Evolutionary conservation across 2,329 filamentous ascomycete genomes (phyloP), one percentile per base, ranked within the genome.

Genomic region (Epichloe baconii): DNA sequence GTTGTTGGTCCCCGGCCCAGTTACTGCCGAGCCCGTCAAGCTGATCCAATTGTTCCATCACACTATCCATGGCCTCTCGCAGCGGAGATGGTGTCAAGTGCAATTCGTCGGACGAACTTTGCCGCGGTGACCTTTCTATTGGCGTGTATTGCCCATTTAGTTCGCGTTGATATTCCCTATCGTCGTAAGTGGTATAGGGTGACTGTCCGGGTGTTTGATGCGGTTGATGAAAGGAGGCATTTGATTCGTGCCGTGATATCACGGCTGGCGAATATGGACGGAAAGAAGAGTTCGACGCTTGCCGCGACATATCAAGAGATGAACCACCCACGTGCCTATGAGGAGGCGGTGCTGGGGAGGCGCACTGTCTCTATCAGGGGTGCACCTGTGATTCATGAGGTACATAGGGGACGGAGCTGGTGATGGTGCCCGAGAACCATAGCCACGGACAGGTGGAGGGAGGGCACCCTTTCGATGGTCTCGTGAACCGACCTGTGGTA

Each of bases 41-140:
- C 54, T 90, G 89, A 62, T 95, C 85, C 43, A 98, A 69, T 51
- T 93, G 94, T 57, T 93, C 88, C 81, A 97, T 96, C 4, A 98
- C 90, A 66, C 94, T 91, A 62, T 97, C 91, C 89, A 98, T 98
- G 1, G 93, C 93, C 65, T 90, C 88, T 53, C 93, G 79, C 3
- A 98, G 71, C 0, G 93, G 93, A 2, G 93, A 97, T 1, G 93
- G 93, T 0, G 93, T 98, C 64, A 87, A 72, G 1, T 81, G 82
- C 44, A 76, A 79, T 40, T 73, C 71, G 44, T 75, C 79, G 2
- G 86, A 82, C 5, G 88, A 89, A 4, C 80, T 80, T 3, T 83
- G 83, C 37, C 72, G 74, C 0, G 85, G 83, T 1, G 86, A 87
- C 6, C 74, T 73, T 55, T 66, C 75, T 54, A 78, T 70, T 2